Evolutionary conservation across 805 yeast genomes (phyloP).

Genomic region (Teunomyces lycoperdinae): DNA sequence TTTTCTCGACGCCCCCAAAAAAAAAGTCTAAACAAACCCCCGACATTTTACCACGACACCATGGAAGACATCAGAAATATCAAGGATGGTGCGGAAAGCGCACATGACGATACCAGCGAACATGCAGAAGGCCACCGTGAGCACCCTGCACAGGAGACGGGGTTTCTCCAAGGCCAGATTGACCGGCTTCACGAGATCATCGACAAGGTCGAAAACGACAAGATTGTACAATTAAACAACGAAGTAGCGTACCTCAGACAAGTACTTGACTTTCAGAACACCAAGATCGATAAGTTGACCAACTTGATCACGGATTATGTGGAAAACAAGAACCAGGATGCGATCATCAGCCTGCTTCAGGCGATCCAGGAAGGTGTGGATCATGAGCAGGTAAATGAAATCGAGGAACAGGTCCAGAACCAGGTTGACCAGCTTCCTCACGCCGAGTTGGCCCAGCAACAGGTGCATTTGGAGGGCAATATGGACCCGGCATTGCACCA

Average conservation of each 20-base stretch:
- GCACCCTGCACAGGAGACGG: not conserved
- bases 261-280: conserved; percentile 35
- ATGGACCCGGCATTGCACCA: conserved; percentile 43
- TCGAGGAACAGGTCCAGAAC: conserved; percentile 19
- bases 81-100: conserved; percentile 1
- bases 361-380: conserved; percentile 20
- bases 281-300: conserved; percentile 38
- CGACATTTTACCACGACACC: conserved; percentile 10
- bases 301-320: conserved; percentile 30
- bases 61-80: conserved; percentile 4
- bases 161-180: conserved; percentile 1
- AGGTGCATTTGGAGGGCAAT: conserved; percentile 28
- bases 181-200: conserved; percentile 4
- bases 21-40: conserved; percentile 8
- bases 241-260: conserved; percentile 37
- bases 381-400: conserved; percentile 17
- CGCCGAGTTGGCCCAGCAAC: conserved; percentile 11
- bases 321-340: conserved; percentile 28
- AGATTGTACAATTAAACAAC: conserved; percentile 20
- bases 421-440: conserved; percentile 18
- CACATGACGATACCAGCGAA: not conserved
- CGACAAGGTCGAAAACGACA: conserved; percentile 9
- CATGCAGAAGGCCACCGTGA: not conserved
- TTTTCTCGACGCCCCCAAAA: not conserved
- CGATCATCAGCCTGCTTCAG: conserved; percentile 29